Percentiles rank a stretch among this genome's conserved stretches.
Conservation (phyloP, 2,329 filamentous ascomycete species). For the Hymenoscyphus salicellus region DNA sequence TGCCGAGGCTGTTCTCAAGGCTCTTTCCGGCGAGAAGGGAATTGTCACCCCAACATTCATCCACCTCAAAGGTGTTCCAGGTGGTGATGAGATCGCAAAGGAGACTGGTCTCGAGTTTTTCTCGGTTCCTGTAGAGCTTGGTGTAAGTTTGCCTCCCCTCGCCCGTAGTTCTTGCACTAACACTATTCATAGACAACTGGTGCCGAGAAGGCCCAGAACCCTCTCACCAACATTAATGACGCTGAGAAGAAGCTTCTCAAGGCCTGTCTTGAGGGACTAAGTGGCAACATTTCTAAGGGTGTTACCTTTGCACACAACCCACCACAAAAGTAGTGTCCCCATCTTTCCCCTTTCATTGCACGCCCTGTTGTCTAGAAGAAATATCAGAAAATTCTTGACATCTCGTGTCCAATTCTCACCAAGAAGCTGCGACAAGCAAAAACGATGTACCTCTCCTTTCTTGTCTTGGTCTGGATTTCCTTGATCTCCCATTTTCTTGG, state of each 20-base stretch:
- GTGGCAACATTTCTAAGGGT: constrained; percentile 93
- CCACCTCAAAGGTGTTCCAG: constrained; percentile 86
- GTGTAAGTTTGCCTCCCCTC: constrained; percentile 61
- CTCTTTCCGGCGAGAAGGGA: constrained; percentile 87
- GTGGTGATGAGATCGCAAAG: constrained; percentile 82
- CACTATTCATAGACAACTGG: constrained; percentile 63
- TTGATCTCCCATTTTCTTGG: constrained; percentile 15
- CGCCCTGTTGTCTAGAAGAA: constrained; percentile 3
- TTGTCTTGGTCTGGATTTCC: constrained; percentile 11
- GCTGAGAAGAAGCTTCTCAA: constrained; percentile 86
- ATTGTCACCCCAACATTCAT: constrained; percentile 94
- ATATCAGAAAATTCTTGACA: not conserved
- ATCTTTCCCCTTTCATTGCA: constrained; percentile 25
- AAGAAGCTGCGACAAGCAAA: not conserved
- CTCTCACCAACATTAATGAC: constrained; percentile 72
- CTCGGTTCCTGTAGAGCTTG: constrained; percentile 92
- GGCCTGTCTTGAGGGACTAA: constrained; percentile 71
- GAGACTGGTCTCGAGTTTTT: constrained; percentile 87
- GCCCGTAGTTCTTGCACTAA: constrained; percentile 32
- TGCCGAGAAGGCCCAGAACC: constrained; percentile 80
- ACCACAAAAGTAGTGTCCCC: constrained; percentile 74
- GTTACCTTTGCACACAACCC: constrained; percentile 84
- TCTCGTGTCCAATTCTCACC: not conserved
- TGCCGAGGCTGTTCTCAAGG: constrained; percentile 90
- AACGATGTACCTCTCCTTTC: constrained; percentile 11